Base-by-base conservation (phyloP, 257 asterid species). In the Marsdenia floribunda region DNA sequence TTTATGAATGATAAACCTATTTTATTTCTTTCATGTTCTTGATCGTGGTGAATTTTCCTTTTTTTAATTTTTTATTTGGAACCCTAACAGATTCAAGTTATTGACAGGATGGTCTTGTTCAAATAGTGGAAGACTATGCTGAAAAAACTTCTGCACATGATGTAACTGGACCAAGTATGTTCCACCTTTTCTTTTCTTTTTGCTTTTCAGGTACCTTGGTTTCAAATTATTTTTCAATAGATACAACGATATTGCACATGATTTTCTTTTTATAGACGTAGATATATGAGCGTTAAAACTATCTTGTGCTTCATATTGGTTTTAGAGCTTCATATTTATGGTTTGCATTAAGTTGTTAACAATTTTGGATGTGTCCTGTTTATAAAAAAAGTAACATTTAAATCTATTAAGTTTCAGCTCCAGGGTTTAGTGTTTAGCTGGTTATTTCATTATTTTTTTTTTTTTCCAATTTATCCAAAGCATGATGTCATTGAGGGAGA, bases 81-180 rank as follows among this genome's bases (percentile, higher is more conserved):
- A 53, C 55, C 59, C 74, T 75, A 59, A 75, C 49, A 11, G 8
- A 38, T 65, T 65, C 61, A 55, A 37, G 73, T 71, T 72, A 80
- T 80, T 85, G 59, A 73, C 87, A 94, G 99, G 95, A 87, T 80
- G 97, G 93, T 73, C 88, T 92, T 69, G 88, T 94, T 60, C 97
- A 94, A 85, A 94, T 94, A 78, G 85, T 92, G 84, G 99, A 94
- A 86, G 99, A 94, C 73, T 90, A 83, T 80, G 64, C 75, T 6
- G 99, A 88, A 82, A 89, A 86, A 76, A 80, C 72, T 79, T 75
- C 86, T 79, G 35, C 83, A 3, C 75, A 47, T 44, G 70, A 81
- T 71, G 80, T 68, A 50, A 71, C 81, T 50, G 38, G 79, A 65
- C 65, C 83, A 85, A 92, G 98, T 72, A 80, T 79, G 89, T 83